Conservation (phyloP, 1,139 yeast genomes). For the Zygosaccharomyces pseudobailii region DNA sequence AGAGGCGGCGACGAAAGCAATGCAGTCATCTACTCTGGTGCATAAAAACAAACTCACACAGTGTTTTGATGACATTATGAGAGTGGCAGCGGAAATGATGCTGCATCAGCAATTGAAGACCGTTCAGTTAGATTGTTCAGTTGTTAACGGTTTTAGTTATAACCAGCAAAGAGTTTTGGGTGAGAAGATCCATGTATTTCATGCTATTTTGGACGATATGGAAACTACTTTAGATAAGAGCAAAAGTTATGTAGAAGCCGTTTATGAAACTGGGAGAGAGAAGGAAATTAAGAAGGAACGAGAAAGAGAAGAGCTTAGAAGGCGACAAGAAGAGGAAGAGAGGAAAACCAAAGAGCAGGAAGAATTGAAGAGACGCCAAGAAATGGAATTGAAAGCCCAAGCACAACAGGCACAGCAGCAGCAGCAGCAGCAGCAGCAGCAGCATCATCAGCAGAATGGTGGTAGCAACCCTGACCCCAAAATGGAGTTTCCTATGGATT, state of each 20-base stretch:
- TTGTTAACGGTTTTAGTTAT: constrained; percentile 27
- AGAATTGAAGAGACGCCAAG: constrained; percentile 14
- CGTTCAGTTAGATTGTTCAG: constrained; percentile 28
- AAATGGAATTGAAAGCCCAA: constrained; percentile 10
- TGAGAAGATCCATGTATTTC: constrained; percentile 30
- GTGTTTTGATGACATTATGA: constrained; percentile 34
- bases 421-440: constrained; percentile 8
- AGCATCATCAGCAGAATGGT: constrained; percentile 13
- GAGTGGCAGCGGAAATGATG: constrained; percentile 31
- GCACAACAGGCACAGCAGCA: constrained; percentile 12
- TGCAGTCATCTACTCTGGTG: constrained; percentile 1
- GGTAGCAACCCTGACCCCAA: constrained; percentile 10
- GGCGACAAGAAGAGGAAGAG: constrained; percentile 20
- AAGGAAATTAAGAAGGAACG: constrained; percentile 25
- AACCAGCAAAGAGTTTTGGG: constrained; percentile 24
- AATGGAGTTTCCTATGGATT: constrained; percentile 16
- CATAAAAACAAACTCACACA: constrained; percentile 29
- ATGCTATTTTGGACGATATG: constrained; percentile 36
- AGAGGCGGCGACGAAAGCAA: constrained; percentile 5
- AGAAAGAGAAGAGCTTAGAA: constrained; percentile 26
- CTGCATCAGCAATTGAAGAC: constrained; percentile 34
- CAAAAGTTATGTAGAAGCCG: constrained; percentile 32
- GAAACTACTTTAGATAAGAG: constrained; percentile 36
- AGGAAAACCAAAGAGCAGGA: constrained; percentile 17
- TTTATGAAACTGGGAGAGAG: constrained; percentile 25